Percentiles rank a stretch among this genome's conserved stretches.
Evolutionary conservation across 2,329 filamentous ascomycete species (phyloP).

Genomic region (Colletotrichum falcatum): DNA sequence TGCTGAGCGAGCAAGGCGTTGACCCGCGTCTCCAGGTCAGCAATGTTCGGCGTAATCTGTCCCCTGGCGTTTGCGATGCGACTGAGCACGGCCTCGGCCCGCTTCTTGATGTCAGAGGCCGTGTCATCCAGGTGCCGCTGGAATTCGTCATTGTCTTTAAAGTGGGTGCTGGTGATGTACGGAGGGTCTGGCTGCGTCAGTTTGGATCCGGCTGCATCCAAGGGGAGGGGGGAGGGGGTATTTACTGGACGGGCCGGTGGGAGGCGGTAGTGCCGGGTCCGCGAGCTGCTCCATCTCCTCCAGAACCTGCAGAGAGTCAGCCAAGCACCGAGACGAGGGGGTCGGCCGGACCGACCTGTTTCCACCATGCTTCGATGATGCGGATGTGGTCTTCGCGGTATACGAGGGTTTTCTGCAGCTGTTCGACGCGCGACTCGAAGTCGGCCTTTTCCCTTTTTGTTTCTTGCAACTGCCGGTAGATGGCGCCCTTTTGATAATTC

Average conservation of each 20-base stretch:
- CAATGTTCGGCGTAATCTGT: constrained; percentile 73
- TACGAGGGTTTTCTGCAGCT: constrained; percentile 80
- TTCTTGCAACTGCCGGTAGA: constrained; percentile 97
- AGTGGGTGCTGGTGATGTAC: constrained; percentile 69
- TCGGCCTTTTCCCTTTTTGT: constrained; percentile 92
- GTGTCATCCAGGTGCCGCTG: constrained; percentile 83
- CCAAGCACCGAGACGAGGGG: constrained; percentile 35
- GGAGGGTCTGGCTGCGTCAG: constrained; percentile 59
- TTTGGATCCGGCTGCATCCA: constrained; percentile 34
- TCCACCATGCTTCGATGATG: constrained; percentile 92
- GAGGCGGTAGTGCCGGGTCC: constrained; percentile 60
- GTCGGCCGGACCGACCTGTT: constrained; percentile 74
- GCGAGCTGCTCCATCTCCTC: constrained; percentile 74
- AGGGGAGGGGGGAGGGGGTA: neutral
- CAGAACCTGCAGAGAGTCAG: constrained; percentile 61
- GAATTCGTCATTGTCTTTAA: constrained; percentile 78
- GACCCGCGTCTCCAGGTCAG: constrained; percentile 80
- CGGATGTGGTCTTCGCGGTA: constrained; percentile 95
- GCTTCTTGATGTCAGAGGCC: constrained; percentile 79
- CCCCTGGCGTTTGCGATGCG: constrained; percentile 64
- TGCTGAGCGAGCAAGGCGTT: constrained; percentile 81
- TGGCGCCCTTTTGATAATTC: constrained; percentile 90
- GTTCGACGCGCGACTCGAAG: constrained; percentile 83
- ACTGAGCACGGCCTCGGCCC: constrained; percentile 76
- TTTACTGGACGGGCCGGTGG: constrained; percentile 34